Evolutionary conservation across 805 yeast genomes (phyloP).

Genomic region (Sungouiozyma ichnusensis): DNA sequence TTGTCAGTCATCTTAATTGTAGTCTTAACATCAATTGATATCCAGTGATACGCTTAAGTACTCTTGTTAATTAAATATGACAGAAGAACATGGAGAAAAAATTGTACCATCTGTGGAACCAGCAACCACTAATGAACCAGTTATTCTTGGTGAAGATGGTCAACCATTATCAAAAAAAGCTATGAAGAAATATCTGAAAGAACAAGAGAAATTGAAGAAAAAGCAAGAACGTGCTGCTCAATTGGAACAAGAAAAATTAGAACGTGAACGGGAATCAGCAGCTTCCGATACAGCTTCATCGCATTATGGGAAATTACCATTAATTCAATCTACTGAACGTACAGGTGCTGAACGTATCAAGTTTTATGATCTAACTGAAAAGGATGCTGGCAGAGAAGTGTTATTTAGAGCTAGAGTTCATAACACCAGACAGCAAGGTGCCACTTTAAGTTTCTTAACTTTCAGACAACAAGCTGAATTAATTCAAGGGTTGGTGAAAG

Average conservation of each 20-base stretch:
- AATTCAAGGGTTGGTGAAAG: conserved; percentile 77
- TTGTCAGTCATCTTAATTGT: too few relatives aligned
- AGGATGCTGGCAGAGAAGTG: conserved; percentile 61
- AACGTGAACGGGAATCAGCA: conserved; percentile 53
- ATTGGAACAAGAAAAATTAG: conserved; percentile 77
- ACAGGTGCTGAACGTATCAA: conserved; percentile 55
- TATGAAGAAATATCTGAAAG: conserved; percentile 86
- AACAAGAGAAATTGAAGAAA: conserved; percentile 82
- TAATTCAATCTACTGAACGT: conserved; percentile 66
- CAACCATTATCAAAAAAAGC: conserved; percentile 90
- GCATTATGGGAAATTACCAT: conserved; percentile 81
- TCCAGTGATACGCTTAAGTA: too few relatives aligned
- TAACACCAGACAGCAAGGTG: conserved; percentile 90
- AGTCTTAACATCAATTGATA: too few relatives aligned
- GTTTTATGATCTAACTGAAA: conserved; percentile 37
- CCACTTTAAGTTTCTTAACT: conserved; percentile 81
- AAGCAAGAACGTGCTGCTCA: conserved; percentile 89
- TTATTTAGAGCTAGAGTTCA: conserved; percentile 91
- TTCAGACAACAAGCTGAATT: conserved; percentile 81
- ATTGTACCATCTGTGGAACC: conserved; percentile 4
- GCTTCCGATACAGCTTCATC: conserved; percentile 81
- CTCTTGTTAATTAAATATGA: too few relatives aligned
- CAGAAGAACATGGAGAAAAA: conserved; percentile 7
- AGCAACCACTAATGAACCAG: conserved; percentile 8
- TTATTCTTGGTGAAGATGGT: conserved; percentile 62